Evolutionary conservation across 148 eudicot species (phyloP).

Genomic region (Camellia lanceoleosa): DNA sequence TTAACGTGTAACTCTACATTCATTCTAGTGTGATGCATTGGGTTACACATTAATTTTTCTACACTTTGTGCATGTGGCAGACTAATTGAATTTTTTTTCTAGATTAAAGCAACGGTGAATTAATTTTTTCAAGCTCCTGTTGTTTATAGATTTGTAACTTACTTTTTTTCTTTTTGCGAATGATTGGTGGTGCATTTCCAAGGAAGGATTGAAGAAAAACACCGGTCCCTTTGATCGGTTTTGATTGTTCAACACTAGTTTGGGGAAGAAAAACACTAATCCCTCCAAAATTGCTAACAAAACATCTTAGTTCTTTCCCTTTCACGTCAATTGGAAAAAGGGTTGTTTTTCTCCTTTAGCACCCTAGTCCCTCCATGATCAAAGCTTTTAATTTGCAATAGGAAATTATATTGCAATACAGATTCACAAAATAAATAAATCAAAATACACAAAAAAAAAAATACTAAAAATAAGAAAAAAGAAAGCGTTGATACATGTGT

Average conservation of each 20-base stretch:
- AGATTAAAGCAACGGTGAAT: background rate
- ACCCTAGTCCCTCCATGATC: background rate
- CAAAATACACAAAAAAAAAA: background rate
- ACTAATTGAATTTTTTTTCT: too few species aligned
- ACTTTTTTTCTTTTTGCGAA: background rate
- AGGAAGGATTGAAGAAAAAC: constrained; percentile 11
- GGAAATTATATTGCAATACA: too few species aligned
- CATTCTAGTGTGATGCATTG: too few species aligned
- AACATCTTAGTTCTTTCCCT: background rate
- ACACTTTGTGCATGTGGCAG: too few species aligned
- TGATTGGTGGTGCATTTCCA: background rate
- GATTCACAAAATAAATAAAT: background rate
- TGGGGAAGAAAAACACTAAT: constrained; percentile 24
- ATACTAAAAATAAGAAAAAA: background rate
- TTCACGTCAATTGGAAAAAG: background rate
- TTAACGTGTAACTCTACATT: too few species aligned
- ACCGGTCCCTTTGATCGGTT: constrained; percentile 16
- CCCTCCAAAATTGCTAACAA: constrained; percentile 10
- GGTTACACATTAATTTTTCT: too few species aligned
- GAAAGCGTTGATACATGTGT: background rate
- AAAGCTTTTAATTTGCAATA: constrained; percentile 7
- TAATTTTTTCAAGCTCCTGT: too few species aligned
- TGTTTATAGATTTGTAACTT: background rate
- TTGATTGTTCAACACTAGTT: background rate
- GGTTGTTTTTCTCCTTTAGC: background rate